Base-by-base conservation (phyloP, 75 land plant genomes). In the Cunninghamia lanceolata region DNA sequence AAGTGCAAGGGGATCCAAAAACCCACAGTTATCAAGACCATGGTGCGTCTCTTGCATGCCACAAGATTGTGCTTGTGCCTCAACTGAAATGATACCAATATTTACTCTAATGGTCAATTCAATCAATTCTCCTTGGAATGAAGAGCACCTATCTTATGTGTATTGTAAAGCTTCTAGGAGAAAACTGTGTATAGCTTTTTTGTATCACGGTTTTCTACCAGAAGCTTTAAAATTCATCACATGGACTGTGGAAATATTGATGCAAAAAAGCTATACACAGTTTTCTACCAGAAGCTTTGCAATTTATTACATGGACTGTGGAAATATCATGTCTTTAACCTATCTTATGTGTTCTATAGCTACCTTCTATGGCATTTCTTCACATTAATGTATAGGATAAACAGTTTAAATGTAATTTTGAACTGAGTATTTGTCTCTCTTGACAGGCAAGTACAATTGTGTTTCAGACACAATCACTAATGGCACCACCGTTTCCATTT, bases 401-500 rank as follows among this genome's bases (percentile, higher is more conserved):
- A n/a, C 82, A 43, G 43, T 10, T 28, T 39, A 2, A 42, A 78
- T 78, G 10, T 77, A 39, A 19, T 39, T 40, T 7, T 78, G 40
- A 40, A 78, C 81, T 19, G 43, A 25, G 46, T 9, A 42, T 19
- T 42, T 43, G 43, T 78, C 82, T 42, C n/a, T 6, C 46, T 79
- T 7, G 8, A 28, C n/a, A 42, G 46, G 11, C 28, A 79, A 79
- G 82, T 79, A 21, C 10, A 80, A 80, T 80, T 42, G 45, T 28
- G 28, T 80, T 40, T 80, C 82, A 80, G 82, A 80, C 34, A 42
- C 40, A 80, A 77, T 25, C 82, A 11, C 42, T 45, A 43, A 43
- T 80, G 3, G 50, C 34, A 45, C 34, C 82, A 28, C 21, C 14
- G 10, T 36, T 82, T n/a, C 52, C 21, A 82, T 42, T 34, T 1